Evolutionary conservation across 2,329 filamentous ascomycete species (phyloP).

Genomic region (Paraphaeosphaeria minitans): DNA sequence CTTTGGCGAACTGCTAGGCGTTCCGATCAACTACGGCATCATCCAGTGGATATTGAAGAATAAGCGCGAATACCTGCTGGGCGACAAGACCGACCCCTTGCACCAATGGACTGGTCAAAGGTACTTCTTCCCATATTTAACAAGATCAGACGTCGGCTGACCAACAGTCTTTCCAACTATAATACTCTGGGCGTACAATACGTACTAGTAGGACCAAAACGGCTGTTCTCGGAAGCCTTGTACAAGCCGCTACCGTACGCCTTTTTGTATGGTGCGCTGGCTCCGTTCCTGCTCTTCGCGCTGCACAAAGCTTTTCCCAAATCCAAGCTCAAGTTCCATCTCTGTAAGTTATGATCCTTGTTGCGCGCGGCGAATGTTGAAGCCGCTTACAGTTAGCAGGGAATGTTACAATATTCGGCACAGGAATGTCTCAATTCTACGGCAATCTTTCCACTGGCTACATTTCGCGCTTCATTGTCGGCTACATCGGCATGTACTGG

Average conservation of each 20-base stretch:
- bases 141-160: too few species aligned
- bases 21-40: constrained; percentile 66
- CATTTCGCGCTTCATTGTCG: constrained; percentile 61
- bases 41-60: constrained; percentile 64
- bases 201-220: constrained; percentile 60
- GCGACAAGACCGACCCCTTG: constrained; percentile 58
- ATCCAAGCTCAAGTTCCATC: constrained; percentile 59
- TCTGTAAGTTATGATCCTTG: constrained; percentile 32
- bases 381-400: constrained; percentile 35
- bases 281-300: constrained; percentile 55
- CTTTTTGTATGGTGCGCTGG: constrained; percentile 57
- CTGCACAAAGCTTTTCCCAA: constrained; percentile 60
- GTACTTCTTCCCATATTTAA: too few species aligned
- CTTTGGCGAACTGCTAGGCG: constrained; percentile 62
- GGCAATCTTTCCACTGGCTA: constrained; percentile 67
- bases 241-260: constrained; percentile 59
- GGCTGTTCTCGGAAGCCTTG: constrained; percentile 56
- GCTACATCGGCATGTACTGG: constrained; percentile 65
- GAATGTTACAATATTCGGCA: constrained; percentile 68
- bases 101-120: constrained; percentile 66
- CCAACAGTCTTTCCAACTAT: constrained; percentile 49
- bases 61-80: constrained; percentile 62
- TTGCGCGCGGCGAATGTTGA: not conserved
- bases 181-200: constrained; percentile 65
- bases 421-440: constrained; percentile 61